phyloP scores from a whole-genome alignment of 1,284 basidiomycete species.

The Leccinum colubrinum region DNA sequence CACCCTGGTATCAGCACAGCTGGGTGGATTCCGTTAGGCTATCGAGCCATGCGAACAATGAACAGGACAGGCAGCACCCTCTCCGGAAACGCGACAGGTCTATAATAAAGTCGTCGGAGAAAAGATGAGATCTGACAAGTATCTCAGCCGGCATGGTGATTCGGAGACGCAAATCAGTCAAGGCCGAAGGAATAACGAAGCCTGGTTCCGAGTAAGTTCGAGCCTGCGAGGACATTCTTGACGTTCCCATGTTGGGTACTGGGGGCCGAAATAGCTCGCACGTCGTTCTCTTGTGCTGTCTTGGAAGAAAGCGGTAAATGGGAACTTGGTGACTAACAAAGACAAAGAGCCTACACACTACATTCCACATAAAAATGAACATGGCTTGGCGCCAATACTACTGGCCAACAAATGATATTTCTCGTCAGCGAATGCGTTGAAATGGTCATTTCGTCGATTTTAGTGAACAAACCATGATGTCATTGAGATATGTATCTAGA shows the following conservation, averaged over 20 bases:
- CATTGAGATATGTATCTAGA: neutral
- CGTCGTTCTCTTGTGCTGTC: slow-evolving; percentile 36
- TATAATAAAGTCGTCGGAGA: slow-evolving; percentile 38
- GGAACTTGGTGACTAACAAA: slow-evolving; percentile 25
- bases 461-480: neutral
- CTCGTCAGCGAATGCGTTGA: neutral
- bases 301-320: slow-evolving; percentile 43
- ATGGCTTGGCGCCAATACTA: no score
- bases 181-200: slow-evolving; percentile 49
- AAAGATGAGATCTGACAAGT: neutral
- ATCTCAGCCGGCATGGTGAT: slow-evolving; percentile 16
- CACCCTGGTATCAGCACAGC: neutral
- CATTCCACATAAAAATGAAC: no score
- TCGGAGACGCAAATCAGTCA: slow-evolving; percentile 41
- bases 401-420: neutral
- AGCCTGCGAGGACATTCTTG: slow-evolving; percentile 30
- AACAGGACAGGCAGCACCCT: slow-evolving; percentile 56
- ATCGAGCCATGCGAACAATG: slow-evolving; percentile 62
- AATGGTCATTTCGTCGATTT: neutral
- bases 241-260: slow-evolving; percentile 41
- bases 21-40: slow-evolving; percentile 44
- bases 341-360: no score
- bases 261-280: slow-evolving; percentile 36
- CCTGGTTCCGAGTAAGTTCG: slow-evolving; percentile 55
- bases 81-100: slow-evolving; percentile 52